Evolutionary conservation across 208 protist genomes (phyloP), one percentile per base, ranked within the genome.

Genomic region (Crithidia fasciculata): DNA sequence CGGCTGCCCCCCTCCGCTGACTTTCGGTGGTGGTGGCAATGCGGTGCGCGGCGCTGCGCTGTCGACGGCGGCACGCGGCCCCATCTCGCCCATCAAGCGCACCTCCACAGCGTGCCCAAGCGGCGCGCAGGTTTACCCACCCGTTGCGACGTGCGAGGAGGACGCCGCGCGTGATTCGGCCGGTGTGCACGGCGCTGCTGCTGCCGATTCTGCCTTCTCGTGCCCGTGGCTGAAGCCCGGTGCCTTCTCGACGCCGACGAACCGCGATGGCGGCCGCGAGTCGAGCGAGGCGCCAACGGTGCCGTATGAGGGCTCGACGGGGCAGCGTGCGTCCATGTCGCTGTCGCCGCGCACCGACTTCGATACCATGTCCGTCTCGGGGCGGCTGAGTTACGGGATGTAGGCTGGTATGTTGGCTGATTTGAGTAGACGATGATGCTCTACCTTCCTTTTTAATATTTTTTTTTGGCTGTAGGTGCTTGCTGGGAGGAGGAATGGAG

Each of bases 241-340:
- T 28, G 52, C 50, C 19, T 67, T 74, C 16, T 80, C 74, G 3
- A 80, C 68, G 39, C 74, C 74, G 8, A 80, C 69, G n/a, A 80
- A 80, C 74, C 47, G 68, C 45, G 68, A 69, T 18, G 68, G 74
- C 50, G 67, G 45, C 8, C 74, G 74, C 36, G 74, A 80, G 61
- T 50, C 67, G 47, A 80, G 74, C 52, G 74, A 80, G 50, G 74
- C 74, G 9, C 74, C 74, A 39, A 80, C 74, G 61, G 59, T 80
- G 47, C 74, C 74, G 12, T 80, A 80, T 41, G 74, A 80, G 28
- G 74, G 74, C 16, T 80, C 74, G 43, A 80, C 68, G 7, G 68
- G 74, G 18, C 74, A 39, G 54, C 74, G 74, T 16, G 52, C 45
- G 15, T 80, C 74, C 28, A 40, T 71, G 37, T 74, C 74, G 8